These are phyloP conservation scores for Pseudogymnoascus sp. DNA, from an alignment of 2,329 filamentous ascomycete genomes.

Conservation along the genomic window DNA sequence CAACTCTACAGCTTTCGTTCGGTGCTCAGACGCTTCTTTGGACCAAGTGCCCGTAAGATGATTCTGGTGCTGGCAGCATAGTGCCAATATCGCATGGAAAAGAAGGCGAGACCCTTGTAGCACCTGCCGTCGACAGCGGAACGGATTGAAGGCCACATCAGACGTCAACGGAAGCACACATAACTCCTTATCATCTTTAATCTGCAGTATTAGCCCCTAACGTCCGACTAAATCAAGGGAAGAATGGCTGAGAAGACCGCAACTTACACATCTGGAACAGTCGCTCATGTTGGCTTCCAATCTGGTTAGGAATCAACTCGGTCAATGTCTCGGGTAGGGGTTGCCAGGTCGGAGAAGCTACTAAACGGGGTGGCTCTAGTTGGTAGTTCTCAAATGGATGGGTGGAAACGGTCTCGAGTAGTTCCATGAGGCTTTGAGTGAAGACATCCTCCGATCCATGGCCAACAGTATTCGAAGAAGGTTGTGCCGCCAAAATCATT, in stretches of 20 bases:
- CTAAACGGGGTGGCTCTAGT: not conserved
- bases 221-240: not conserved
- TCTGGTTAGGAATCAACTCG: not conserved
- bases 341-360: not conserved
- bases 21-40: slow-evolving; percentile 20
- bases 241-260: not conserved
- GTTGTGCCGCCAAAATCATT: not conserved
- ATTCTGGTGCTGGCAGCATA: slow-evolving; percentile 25
- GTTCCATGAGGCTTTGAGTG: not conserved
- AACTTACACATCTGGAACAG: slow-evolving; percentile 8
- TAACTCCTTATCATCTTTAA: slow-evolving; percentile 29
- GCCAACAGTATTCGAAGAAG: slow-evolving; percentile 6
- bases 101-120: slow-evolving; percentile 24
- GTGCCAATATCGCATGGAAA: slow-evolving; percentile 27
- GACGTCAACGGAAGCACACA: slow-evolving; percentile 28
- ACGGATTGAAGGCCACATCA: slow-evolving; percentile 28
- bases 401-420: not conserved
- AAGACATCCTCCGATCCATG: not conserved
- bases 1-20: slow-evolving; percentile 22
- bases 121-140: slow-evolving; percentile 22
- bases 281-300: not conserved
- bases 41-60: slow-evolving; percentile 21
- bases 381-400: not conserved
- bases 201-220: slow-evolving; percentile 2
- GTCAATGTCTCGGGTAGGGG: not conserved